Percentiles rank a stretch among this genome's conserved stretches.
phyloP scores from a whole-genome alignment of 345 rosid species.

The Gossypium rotundifolium region DNA sequence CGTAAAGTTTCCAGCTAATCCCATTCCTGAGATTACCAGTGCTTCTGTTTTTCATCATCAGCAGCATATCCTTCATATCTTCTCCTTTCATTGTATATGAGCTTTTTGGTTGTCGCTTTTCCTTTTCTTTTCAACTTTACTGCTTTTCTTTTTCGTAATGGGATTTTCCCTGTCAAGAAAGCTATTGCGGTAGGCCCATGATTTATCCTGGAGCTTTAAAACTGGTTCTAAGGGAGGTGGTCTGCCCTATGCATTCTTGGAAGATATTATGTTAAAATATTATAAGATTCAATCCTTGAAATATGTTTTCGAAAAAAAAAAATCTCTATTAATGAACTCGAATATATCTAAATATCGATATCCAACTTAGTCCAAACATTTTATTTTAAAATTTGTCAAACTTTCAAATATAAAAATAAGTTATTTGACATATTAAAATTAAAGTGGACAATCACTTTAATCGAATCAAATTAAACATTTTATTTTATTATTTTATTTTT shows the following conservation, averaged over 20 bases:
- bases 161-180: constrained; percentile 30
- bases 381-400: too few species aligned
- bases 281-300: too few species aligned
- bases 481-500: too few species aligned
- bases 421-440: too few species aligned
- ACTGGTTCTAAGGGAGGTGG: constrained; percentile 3
- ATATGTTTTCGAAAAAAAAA: too few species aligned
- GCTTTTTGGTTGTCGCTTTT: background rate
- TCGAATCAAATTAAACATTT: too few species aligned
- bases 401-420: too few species aligned
- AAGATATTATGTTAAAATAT: too few species aligned
- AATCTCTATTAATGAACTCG: too few species aligned
- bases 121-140: constrained; percentile 9
- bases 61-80: constrained; percentile 37
- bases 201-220: constrained; percentile 18
- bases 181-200: constrained; percentile 33
- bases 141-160: constrained; percentile 15
- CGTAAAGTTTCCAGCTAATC: constrained; percentile 67
- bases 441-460: too few species aligned
- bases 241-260: background rate
- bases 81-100: constrained; percentile 20
- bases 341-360: too few species aligned
- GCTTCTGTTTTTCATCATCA: constrained; percentile 41
- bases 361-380: too few species aligned
- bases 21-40: constrained; percentile 24